Percentiles rank a stretch among this genome's conserved stretches.
phyloP scores from a whole-genome alignment of 139 green algal species.

The Haematococcus sp. region DNA sequence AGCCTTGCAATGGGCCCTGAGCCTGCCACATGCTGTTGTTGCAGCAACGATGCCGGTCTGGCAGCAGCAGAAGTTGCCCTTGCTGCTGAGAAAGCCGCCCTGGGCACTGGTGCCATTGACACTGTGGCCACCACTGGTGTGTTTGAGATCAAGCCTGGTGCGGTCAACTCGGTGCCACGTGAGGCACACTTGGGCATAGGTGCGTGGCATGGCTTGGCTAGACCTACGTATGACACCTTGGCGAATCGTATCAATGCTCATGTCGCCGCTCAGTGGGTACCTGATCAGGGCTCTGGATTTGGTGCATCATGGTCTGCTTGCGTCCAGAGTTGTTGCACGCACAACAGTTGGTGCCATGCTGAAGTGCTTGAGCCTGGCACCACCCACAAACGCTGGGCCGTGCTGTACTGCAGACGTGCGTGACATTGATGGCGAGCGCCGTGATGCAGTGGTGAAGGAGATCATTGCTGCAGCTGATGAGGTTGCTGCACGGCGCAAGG shows the following conservation, averaged over 20 bases:
- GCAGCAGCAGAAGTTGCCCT: conserved; percentile 90
- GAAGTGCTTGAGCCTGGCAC: no score
- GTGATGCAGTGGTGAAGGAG: conserved; percentile 65
- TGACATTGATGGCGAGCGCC: conserved; percentile 75
- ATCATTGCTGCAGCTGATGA: conserved; percentile 46
- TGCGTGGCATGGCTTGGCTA: no score
- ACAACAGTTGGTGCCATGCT: no score
- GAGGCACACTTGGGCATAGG: conserved; percentile 68
- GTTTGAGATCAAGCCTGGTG: conserved; percentile 78
- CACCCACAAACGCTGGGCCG: no score
- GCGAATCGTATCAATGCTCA: neutral
- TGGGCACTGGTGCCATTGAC: conserved; percentile 66
- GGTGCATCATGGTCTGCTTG: no score
- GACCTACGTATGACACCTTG: neutral
- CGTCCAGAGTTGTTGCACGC: neutral
- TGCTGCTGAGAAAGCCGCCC: conserved; percentile 59
- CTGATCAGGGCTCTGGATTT: no score
- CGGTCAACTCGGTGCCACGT: conserved; percentile 88
- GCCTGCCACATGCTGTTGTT: no score
- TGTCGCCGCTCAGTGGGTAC: no score
- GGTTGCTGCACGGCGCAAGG: conserved; percentile 65
- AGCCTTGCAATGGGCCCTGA: no score
- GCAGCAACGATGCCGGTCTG: conserved; percentile 84
- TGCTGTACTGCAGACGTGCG: conserved; percentile 62
- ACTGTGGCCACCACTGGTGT: conserved; percentile 82